A percentile compares a stretch with the other conserved stretches of the same genome.
phyloP scores from a whole-genome alignment of 192 early-diverging fungal species.

The Entophlyctis luteolus region DNA sequence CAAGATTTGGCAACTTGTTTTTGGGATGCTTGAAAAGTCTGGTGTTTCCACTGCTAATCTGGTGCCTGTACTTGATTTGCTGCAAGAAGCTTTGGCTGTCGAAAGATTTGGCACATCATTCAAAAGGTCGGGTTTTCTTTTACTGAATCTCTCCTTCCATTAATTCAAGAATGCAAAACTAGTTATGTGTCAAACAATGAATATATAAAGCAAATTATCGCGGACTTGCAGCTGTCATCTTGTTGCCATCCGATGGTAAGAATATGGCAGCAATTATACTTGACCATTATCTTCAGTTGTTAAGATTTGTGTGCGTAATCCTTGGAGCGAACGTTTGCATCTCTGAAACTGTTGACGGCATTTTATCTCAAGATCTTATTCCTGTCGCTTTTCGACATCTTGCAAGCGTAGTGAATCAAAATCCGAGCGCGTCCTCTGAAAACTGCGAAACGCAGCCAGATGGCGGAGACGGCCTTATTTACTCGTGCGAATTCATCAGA shows the following conservation, averaged over 20 bases:
- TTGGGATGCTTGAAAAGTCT: slow-evolving; percentile 16
- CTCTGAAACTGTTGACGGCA: not conserved
- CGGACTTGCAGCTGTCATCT: not conserved
- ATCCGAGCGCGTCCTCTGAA: not conserved
- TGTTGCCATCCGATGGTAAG: slow-evolving; percentile 9
- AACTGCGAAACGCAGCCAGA: slow-evolving; percentile 1
- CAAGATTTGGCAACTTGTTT: slow-evolving; percentile 14
- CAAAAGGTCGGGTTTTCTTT: not conserved
- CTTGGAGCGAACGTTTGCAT: slow-evolving; percentile 2
- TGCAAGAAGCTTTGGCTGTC: slow-evolving; percentile 12
- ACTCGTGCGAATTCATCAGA: not conserved
- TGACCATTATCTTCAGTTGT: not conserved
- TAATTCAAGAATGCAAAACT: not conserved
- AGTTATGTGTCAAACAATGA: not conserved
- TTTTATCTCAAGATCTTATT: slow-evolving; percentile 7
- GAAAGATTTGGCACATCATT: slow-evolving; percentile 6
- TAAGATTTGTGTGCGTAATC: slow-evolving; percentile 1
- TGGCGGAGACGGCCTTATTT: slow-evolving; percentile 1
- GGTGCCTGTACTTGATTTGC: slow-evolving; percentile 13
- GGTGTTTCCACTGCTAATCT: slow-evolving; percentile 1
- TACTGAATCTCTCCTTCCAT: not conserved
- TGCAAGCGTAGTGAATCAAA: not conserved
- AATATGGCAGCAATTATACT: not conserved
- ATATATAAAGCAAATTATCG: not conserved
- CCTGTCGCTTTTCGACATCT: slow-evolving; percentile 5